Base-by-base conservation (phyloP, 495 filamentous ascomycete species). In the Niebla homalea region DNA sequence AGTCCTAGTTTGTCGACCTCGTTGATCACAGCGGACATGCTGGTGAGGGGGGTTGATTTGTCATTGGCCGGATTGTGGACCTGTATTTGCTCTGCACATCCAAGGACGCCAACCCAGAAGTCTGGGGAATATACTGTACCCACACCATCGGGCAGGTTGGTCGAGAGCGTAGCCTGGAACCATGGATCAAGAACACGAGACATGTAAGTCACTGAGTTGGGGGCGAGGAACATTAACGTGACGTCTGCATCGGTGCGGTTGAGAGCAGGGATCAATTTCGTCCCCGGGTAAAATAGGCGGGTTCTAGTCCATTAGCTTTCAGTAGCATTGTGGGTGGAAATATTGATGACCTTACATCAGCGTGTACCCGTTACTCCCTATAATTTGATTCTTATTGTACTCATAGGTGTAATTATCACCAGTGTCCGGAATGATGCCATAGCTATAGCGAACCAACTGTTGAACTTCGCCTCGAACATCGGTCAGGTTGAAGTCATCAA, bases 1-100 rank as follows among this genome's bases (percentile, higher is more conserved):
- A 74, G 70, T 8, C 63, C 59, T 8, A 75, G 62, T 45, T 69
- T 71, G 5, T 63, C 60, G 29, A 72, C 68, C 51, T 71, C 66
- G 21, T 8, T 14, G 25, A 2, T 0, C 1, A 43, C 22, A 0
- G 23, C 26, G 4, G 0, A 0, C 5, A 21, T 10, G 12, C 48
- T 52, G 0, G 46, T 50, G 4, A 58, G 21, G 5, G 48, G 38
- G 11, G 59, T 60, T 37, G 58, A 62, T 36, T 38, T 19, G 4
- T 36, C 19, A 11, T 25, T 57, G 8, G 2, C 36, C 0, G 60
- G 62, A 46, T 64, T 63, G 52, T 63, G 65, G 38, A 60, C 49
- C 43, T 63, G 59, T 40, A 52, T 56, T 49, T 63, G 60, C n/a
- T 66, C 64, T 4, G 40, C 22, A 43, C 64, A 66, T 25, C 47